phyloP scores from a whole-genome alignment of 2,329 filamentous ascomycete species.

The Pseudogymnoascus destructans region DNA sequence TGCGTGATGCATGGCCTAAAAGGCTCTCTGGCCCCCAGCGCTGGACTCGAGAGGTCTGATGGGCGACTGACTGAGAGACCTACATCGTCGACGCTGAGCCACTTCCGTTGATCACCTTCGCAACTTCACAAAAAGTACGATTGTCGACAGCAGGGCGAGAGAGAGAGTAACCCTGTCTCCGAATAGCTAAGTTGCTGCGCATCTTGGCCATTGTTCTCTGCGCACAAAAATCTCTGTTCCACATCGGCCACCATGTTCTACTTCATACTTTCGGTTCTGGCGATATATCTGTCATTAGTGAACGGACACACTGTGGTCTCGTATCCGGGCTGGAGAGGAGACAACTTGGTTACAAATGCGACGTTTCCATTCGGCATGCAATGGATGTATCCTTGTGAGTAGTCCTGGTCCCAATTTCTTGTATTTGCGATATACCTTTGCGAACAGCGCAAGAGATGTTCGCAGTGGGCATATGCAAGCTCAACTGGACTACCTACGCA shows the following conservation, averaged over 20 bases:
- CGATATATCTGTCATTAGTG: constrained; percentile 20
- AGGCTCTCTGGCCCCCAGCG: constrained; percentile 3
- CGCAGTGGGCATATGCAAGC: background rate
- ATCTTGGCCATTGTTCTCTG: background rate
- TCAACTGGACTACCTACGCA: background rate
- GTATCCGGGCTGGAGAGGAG: constrained; percentile 30
- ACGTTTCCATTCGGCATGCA: constrained; percentile 28
- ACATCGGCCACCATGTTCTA: background rate
- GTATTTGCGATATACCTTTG: background rate
- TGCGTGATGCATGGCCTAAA: constrained; percentile 3
- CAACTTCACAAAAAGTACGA: constrained; percentile 1
- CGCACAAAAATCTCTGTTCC: background rate
- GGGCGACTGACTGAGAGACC: constrained; percentile 6
- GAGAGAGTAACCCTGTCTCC: background rate
- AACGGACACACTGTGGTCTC: constrained; percentile 31
- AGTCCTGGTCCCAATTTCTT: background rate
- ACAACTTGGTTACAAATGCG: constrained; percentile 28
- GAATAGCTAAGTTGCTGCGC: constrained; percentile 6
- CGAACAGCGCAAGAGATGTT: background rate
- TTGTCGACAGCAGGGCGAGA: background rate
- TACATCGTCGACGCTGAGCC: background rate
- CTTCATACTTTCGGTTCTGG: background rate
- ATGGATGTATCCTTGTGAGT: constrained; percentile 29
- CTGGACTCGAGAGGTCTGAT: constrained; percentile 2
- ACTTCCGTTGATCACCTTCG: background rate